Conservation (phyloP, 176 grass and related monocot species). For the Zizania latifolia region DNA sequence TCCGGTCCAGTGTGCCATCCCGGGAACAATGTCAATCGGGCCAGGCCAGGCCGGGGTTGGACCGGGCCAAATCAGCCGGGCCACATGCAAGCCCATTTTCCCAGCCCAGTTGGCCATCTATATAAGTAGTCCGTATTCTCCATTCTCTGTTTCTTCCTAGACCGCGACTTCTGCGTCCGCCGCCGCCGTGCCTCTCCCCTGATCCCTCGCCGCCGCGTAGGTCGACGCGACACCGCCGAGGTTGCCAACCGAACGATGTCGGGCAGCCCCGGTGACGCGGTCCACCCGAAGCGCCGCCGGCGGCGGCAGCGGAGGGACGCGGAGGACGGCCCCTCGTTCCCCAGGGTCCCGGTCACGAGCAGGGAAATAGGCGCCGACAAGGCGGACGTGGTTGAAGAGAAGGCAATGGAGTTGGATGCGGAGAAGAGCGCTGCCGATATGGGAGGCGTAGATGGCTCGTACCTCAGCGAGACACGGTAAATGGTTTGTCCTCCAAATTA, state of each 20-base stretch:
- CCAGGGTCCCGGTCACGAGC: constrained; percentile 11
- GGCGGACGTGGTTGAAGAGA: constrained; percentile 1
- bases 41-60: no score
- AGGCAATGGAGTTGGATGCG: constrained; percentile 12
- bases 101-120: no score
- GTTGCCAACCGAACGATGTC: constrained; percentile 17
- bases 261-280: background rate
- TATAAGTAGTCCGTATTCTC: no score
- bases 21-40: no score
- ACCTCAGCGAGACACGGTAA: constrained; percentile 86
- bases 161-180: background rate
- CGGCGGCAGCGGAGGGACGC: constrained; percentile 24
- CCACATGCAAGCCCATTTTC: no score
- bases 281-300: constrained; percentile 28
- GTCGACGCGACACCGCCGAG: constrained; percentile 18
- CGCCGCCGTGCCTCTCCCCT: no score
- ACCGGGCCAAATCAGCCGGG: no score
- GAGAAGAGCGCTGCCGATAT: background rate
- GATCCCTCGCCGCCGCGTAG: no score
- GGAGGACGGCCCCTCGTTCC: constrained; percentile 25
- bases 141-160: no score
- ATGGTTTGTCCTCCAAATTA: constrained; percentile 10
- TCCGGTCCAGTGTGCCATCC: no score
- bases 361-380: background rate
- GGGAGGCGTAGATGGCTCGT: constrained; percentile 46